Conservation (phyloP, 1,284 basidiomycete species). For the Cystobasidium sp. region DNA sequence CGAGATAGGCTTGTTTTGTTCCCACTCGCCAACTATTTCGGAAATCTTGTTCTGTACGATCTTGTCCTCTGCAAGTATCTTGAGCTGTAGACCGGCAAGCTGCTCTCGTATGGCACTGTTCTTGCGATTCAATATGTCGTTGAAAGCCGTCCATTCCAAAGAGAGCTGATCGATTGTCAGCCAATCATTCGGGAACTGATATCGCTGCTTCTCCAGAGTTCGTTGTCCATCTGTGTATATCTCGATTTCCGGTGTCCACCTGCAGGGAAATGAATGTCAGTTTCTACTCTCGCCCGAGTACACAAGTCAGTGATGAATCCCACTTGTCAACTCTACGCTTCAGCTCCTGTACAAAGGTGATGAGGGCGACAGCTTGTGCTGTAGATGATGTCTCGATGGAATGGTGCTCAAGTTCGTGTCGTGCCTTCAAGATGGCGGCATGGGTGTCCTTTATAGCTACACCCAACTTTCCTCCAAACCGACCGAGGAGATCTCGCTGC, state of each 20-base stretch:
- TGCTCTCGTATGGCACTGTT: constrained; percentile 98
- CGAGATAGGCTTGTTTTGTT: constrained; percentile 91
- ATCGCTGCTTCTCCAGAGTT: constrained; percentile 93
- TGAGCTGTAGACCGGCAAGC: constrained; percentile 93
- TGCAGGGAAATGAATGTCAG: background rate
- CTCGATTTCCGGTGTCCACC: constrained; percentile 94
- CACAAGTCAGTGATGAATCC: background rate
- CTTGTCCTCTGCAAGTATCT: constrained; percentile 99
- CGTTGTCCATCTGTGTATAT: constrained; percentile 93
- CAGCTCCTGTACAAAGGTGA: constrained; percentile 98
- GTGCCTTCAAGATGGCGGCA: constrained; percentile 83
- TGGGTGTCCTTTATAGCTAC: constrained; percentile 97
- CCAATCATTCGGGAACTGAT: constrained; percentile 96
- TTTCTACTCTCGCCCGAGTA: background rate
- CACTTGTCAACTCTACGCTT: constrained; percentile 88
- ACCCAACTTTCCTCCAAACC: constrained; percentile 90
- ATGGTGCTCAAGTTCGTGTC: constrained; percentile 90
- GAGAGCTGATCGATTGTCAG: constrained; percentile 96
- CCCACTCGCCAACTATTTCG: constrained; percentile 90
- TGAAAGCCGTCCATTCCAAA: constrained; percentile 97
- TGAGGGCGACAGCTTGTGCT: constrained; percentile 96
- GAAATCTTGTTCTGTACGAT: constrained; percentile 92
- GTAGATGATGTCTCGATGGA: constrained; percentile 74
- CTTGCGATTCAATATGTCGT: constrained; percentile 96
- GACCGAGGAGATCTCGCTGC: constrained; percentile 90